phyloP scores from a whole-genome alignment of 140 eudicot genomes.

The Anethum foeniculum region DNA sequence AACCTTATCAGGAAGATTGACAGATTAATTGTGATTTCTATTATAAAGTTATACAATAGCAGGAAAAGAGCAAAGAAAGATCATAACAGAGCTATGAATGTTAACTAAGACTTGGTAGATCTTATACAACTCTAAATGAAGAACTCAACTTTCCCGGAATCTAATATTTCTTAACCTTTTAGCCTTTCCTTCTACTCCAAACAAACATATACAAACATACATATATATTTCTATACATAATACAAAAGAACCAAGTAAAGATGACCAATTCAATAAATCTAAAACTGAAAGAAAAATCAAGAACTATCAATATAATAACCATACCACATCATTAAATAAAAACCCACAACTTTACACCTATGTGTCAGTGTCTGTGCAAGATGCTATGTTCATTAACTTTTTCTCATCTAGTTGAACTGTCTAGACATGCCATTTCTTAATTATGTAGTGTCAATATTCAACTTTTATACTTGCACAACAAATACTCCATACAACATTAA shows the following conservation, averaged over 20 bases:
- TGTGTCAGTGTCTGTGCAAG: not conserved
- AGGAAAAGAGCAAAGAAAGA: constrained; percentile 5
- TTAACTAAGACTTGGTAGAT: not conserved
- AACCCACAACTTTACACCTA: not conserved
- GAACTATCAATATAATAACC: not conserved
- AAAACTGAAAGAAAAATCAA: not conserved
- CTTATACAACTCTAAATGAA: not conserved
- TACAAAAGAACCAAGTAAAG: not conserved
- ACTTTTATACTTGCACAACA: not conserved
- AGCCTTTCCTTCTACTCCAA: not conserved
- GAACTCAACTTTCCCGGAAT: not conserved
- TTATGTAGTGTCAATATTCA: not conserved
- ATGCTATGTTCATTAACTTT: not conserved
- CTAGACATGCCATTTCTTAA: not conserved
- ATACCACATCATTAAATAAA: not conserved
- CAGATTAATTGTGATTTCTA: not conserved
- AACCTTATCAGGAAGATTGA: not conserved
- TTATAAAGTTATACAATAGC: not conserved
- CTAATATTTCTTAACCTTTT: not conserved
- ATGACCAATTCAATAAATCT: not conserved
- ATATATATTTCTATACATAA: not conserved
- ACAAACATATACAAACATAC: not conserved
- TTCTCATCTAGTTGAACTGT: not conserved
- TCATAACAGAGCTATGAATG: not conserved
- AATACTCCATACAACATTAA: not conserved